These are phyloP conservation scores for Ophiostoma ips DNA, from an alignment of 2,329 filamentous ascomycete species.

Conservation along the genomic window DNA sequence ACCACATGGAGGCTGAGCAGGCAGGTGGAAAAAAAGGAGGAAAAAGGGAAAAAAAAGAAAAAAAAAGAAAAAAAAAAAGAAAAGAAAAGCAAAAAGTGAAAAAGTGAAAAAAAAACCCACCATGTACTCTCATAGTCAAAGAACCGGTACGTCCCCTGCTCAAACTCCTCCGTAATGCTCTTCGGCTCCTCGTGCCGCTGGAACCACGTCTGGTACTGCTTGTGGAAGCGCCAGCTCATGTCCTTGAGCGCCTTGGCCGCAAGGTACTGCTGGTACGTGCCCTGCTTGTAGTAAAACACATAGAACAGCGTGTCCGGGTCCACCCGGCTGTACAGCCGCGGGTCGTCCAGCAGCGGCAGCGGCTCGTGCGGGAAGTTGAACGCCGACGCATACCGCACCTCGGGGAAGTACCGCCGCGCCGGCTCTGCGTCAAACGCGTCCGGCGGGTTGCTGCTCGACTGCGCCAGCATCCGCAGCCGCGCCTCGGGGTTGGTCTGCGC, in stretches of 20 bases:
- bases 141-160: conserved; percentile 97
- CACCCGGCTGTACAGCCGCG: conserved; percentile 71
- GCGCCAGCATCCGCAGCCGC: conserved; percentile 58
- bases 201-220: conserved; percentile 99
- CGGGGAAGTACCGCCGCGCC: conserved; percentile 71
- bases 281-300: conserved; percentile 97
- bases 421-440: conserved; percentile 68
- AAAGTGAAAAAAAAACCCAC: conserved; percentile 37
- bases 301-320: conserved; percentile 97
- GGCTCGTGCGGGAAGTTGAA: conserved; percentile 85
- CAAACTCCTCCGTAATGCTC: conserved; percentile 95
- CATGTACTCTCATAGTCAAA: conserved; percentile 99
- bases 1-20: too few species aligned
- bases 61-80: background rate
- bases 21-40: too few species aligned
- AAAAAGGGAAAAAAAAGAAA: background rate
- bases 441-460: conserved; percentile 60
- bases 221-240: conserved; percentile 98
- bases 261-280: conserved; percentile 87
- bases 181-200: conserved; percentile 97
- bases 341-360: conserved; percentile 83
- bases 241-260: conserved; percentile 95
- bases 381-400: conserved; percentile 60
- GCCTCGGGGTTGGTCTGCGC: conserved; percentile 35
- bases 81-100: background rate